Percentiles rank a stretch among this genome's conserved stretches.
Conservation (phyloP, 2,329 filamentous ascomycete species). For the Geosmithia flava region DNA sequence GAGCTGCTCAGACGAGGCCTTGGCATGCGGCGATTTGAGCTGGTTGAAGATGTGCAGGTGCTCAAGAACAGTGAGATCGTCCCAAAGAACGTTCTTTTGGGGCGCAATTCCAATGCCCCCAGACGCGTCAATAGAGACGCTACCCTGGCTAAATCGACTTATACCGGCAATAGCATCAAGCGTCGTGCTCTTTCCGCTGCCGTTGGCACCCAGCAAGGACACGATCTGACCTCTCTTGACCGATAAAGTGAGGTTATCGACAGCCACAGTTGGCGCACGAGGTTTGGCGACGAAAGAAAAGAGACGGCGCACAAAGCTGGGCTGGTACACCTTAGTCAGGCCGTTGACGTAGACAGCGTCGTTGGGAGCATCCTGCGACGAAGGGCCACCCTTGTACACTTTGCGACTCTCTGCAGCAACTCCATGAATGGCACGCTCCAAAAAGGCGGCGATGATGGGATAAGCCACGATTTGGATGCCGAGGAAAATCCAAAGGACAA, state of each 20-base stretch:
- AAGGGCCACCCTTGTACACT: slow-evolving; percentile 18
- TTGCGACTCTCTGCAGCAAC: slow-evolving; percentile 46
- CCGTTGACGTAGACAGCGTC: slow-evolving; percentile 53
- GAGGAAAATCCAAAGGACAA: slow-evolving; percentile 62
- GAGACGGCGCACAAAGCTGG: slow-evolving; percentile 43
- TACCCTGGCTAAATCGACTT: slow-evolving; percentile 38
- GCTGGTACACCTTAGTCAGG: slow-evolving; percentile 65
- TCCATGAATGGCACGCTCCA: slow-evolving; percentile 44
- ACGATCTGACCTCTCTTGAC: slow-evolving; percentile 66
- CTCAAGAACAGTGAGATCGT: slow-evolving; percentile 57
- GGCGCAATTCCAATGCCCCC: slow-evolving; percentile 65
- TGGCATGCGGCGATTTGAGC: slow-evolving; percentile 43
- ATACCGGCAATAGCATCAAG: slow-evolving; percentile 17
- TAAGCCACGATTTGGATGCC: slow-evolving; percentile 59
- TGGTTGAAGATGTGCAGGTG: slow-evolving; percentile 59
- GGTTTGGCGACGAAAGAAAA: slow-evolving; percentile 32
- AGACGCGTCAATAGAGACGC: slow-evolving; percentile 49
- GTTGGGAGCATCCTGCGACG: slow-evolving; percentile 14
- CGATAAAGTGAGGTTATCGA: slow-evolving; percentile 55
- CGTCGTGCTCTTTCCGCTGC: slow-evolving; percentile 65
- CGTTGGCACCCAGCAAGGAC: slow-evolving; percentile 52
- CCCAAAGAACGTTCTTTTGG: slow-evolving; percentile 68
- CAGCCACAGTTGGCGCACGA: slow-evolving; percentile 58
- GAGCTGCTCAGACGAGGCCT: slow-evolving; percentile 29
- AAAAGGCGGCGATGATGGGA: slow-evolving; percentile 54